Conservation (phyloP, 1,284 basidiomycete genomes). For the Sanghuangporus weigelae region DNA sequence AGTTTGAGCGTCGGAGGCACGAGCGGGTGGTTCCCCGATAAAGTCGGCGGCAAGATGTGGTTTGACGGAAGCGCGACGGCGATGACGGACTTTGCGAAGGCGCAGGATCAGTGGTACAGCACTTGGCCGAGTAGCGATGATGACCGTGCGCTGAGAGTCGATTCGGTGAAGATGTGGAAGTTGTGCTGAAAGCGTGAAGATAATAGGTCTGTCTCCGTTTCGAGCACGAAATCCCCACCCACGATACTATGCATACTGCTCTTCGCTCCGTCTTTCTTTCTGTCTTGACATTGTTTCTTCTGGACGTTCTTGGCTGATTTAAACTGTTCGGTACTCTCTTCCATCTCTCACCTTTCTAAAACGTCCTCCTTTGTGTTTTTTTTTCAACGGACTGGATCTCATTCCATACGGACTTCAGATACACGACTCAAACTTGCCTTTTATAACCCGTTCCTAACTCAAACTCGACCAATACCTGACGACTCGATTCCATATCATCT, state of each 20-base stretch:
- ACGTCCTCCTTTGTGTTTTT: not conserved
- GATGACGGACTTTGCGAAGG: constrained; percentile 26
- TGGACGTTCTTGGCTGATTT: not conserved
- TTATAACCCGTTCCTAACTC: too few relatives aligned
- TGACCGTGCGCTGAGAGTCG: constrained; percentile 33
- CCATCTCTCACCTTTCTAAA: not conserved
- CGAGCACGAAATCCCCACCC: not conserved
- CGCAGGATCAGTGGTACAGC: constrained; percentile 29
- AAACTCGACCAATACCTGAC: too few relatives aligned
- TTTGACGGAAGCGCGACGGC: constrained; percentile 21
- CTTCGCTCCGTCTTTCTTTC: not conserved
- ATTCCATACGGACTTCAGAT: not conserved
- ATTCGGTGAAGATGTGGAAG: constrained; percentile 19
- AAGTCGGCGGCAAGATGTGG: constrained; percentile 36
- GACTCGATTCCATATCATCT: too few relatives aligned
- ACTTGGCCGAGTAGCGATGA: constrained; percentile 29
- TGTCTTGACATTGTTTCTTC: not conserved
- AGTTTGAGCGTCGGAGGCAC: constrained; percentile 37
- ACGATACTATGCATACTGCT: not conserved
- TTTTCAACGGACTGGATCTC: not conserved
- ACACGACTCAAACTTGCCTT: too few relatives aligned
- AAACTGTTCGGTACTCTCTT: not conserved
- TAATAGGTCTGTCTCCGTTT: not conserved
- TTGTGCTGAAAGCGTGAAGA: constrained; percentile 1
- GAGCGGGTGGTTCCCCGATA: constrained; percentile 41